Base-by-base conservation (phyloP, 768 basidiomycete species). In the Boletus tomentosulus region DNA sequence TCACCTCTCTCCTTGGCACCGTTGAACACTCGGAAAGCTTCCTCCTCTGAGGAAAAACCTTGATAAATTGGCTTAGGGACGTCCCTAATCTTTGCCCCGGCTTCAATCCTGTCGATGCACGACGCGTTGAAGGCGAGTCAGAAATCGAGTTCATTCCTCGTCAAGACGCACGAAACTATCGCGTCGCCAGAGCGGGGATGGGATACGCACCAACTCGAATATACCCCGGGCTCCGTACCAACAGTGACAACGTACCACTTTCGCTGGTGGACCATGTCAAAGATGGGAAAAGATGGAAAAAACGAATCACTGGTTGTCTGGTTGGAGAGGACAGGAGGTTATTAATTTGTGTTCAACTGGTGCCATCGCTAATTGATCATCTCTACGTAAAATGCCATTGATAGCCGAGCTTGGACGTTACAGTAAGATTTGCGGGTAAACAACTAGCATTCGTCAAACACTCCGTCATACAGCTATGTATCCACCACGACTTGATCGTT, bases 401-500 rank as follows among this genome's bases (percentile, higher is more conserved):
- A 41, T 19, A 22, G 16, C 9, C 22, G 42, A 6, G 19, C 45
- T 19, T 33, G 35, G 5, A 47, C 11, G 42, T 13, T 24, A 46
- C 2, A 41, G 45, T 50, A 39, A 39, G 19, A 54, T 50, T 15
- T 28, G 51, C 45, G 37, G 57, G 43, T 44, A 53, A 60, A 54
- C 51, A 50, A 28, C 31, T 50, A 53, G 47, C 13, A 41, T 48
- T 48, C 48, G 30, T 57, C 48, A 56, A 54, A 46, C 7, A 42
- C 44, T 24, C 33, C 42, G 39, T 74, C 76, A 89, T 61, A 91
- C 89, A 38, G 89, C 78, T 54, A 89, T 83, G 69, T 92, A 92
- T 38, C 86, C 86, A 39, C 86, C 84, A 51, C 85, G 80, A 64
- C 75, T 80, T 15, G 84, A 73, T 35, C 82, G 82, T 61, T 83